Base-by-base conservation (phyloP, 345 rosid genomes). In the Conringia planisiliqua region DNA sequence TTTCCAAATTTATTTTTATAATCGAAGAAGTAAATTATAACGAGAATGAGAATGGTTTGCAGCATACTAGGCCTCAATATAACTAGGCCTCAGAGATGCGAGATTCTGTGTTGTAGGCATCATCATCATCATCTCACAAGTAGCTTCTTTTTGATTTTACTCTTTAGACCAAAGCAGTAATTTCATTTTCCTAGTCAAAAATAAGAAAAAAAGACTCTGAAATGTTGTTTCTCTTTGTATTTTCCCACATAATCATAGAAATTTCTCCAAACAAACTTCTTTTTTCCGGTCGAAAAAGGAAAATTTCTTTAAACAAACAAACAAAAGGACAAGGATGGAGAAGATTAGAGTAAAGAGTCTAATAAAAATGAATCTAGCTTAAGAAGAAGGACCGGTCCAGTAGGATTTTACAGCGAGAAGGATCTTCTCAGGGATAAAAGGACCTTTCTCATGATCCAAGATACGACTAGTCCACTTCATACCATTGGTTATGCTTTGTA, bases 371-470 rank as follows among this genome's bases (percentile, higher is more conserved):
- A 20, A 64, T 57, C 54, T 22, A 72, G 62, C 10, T 17, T 39
- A 27, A 80, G 77, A 60, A 40, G 80, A 70, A 71, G 72, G 58
- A 62, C 93, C 97, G 0, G 97, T 90, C 99, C 99, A 95, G 67
- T 95, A 95, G 6, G 82, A 83, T 83, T 91, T 95, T 71, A 85
- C 93, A 50, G 97, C 90, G 30, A 95, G 80, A 70, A 95, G 90
- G 38, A 95, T 85, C 76, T 95, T 95, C 89, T 95, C 99, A 0
- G 97, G 97, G 74, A 85, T 91, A 79, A 95, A 95, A 10, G 97
- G 97, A 79, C 99, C 99, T 35, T 87, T 91, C 83, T 95, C 99
- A 51, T 95, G 99, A 72, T 95, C 99, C 80, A 89, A 67, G 43
- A 91, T 86, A 66, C 85, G 89, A 82, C 97, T 90, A 57, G 81